phyloP scores from a whole-genome alignment of 140 eudicot genomes.

The Cichorium intybus region DNA sequence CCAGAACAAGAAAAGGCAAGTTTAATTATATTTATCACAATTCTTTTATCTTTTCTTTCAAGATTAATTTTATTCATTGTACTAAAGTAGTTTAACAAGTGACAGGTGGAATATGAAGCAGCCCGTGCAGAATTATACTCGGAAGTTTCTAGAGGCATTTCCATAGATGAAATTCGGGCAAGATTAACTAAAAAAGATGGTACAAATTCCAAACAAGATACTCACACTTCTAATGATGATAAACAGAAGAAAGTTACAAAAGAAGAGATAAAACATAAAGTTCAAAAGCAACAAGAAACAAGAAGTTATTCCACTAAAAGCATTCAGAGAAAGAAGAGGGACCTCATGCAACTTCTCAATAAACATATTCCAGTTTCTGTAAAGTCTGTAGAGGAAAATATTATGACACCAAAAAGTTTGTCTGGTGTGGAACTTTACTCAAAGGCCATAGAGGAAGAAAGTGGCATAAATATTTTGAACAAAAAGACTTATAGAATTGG shows the following conservation, averaged over 20 bases:
- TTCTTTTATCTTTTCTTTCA: not conserved
- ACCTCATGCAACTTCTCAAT: conserved; percentile 64
- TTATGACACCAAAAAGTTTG: conserved; percentile 43
- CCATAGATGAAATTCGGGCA: conserved; percentile 58
- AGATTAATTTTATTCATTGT: conserved; percentile 2
- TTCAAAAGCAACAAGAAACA: conserved; percentile 46
- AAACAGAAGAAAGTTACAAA: conserved; percentile 42
- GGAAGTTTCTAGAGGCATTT: conserved; percentile 71
- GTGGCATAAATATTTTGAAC: conserved; percentile 41
- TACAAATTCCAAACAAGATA: conserved; percentile 31
- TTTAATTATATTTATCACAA: conserved; percentile 14
- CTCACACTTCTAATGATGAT: conserved; percentile 46
- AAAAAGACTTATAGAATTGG: conserved; percentile 52
- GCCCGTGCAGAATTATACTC: conserved; percentile 82
- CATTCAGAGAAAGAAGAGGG: conserved; percentile 88
- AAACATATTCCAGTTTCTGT: conserved; percentile 48
- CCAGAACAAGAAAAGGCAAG: conserved; percentile 96
- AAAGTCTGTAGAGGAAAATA: conserved; percentile 35
- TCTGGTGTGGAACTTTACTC: conserved; percentile 62
- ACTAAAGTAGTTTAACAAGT: conserved; percentile 17
- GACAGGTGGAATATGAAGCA: conserved; percentile 86
- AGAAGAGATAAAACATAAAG: conserved; percentile 64
- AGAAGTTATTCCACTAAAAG: conserved; percentile 40
- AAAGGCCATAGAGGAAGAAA: conserved; percentile 55
- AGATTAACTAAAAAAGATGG: conserved; percentile 57